Percentiles rank a stretch among this genome's conserved stretches.
phyloP scores from a whole-genome alignment of 108 stramenopile species.

The Nitzschia palea region DNA sequence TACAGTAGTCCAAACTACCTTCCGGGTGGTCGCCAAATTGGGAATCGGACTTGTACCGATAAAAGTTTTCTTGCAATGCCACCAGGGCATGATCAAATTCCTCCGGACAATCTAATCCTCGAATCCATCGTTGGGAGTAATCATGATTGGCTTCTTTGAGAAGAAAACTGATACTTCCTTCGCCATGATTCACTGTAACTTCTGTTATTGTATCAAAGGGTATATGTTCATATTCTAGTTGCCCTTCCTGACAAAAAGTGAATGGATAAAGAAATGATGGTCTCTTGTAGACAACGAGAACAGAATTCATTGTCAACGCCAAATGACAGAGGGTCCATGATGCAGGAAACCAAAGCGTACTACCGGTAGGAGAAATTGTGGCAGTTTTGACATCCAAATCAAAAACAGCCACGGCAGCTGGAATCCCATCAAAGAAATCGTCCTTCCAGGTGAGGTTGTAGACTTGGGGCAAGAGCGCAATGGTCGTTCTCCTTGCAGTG shows the following conservation, averaged over 20 bases:
- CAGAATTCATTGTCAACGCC: not conserved
- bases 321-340: not conserved
- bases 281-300: not conserved
- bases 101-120: not conserved
- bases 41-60: no score
- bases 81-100: not conserved
- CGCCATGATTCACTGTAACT: not conserved
- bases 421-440: not conserved
- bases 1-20: no score
- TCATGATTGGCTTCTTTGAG: not conserved
- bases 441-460: not conserved
- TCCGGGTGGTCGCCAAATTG: no score
- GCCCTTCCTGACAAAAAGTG: not conserved
- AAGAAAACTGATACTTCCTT: not conserved
- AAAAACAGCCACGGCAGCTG: not conserved
- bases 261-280: not conserved
- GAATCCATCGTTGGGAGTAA: not conserved
- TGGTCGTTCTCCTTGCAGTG: no score
- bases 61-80: not conserved
- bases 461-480: not conserved
- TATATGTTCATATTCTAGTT: not conserved
- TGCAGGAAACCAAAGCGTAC: not conserved
- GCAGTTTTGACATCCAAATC: not conserved
- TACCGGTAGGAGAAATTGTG: not conserved
- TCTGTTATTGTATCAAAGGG: not conserved